Conservation (phyloP, 768 basidiomycete species). For the Lactarius trivialis region DNA sequence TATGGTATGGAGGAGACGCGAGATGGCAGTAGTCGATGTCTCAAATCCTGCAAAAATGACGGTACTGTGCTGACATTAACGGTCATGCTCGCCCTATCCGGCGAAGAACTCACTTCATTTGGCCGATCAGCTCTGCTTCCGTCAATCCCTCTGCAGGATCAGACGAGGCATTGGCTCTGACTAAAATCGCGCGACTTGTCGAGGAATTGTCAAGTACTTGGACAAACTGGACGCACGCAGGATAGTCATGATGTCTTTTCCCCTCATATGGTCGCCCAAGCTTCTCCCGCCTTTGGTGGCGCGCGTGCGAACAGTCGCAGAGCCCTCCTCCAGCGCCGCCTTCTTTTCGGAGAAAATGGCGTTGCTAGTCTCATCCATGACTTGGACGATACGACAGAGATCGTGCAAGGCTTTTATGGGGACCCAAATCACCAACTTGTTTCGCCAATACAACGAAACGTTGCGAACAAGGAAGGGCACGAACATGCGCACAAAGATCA, state of each 20-base stretch:
- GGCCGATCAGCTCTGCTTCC: constrained; percentile 34
- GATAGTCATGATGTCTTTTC: constrained; percentile 37
- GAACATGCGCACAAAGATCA: neutral
- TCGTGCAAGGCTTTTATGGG: constrained; percentile 29
- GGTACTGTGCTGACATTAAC: neutral
- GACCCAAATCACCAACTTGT: constrained; percentile 31
- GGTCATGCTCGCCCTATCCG: neutral
- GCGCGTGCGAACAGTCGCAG: no score
- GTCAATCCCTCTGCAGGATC: constrained; percentile 30
- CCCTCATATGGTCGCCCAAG: constrained; percentile 15
- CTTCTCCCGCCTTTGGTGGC: constrained; percentile 6
- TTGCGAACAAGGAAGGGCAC: constrained; percentile 30
- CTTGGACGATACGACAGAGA: constrained; percentile 26
- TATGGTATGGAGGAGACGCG: constrained; percentile 32
- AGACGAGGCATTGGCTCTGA: constrained; percentile 31
- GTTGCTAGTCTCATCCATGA: constrained; percentile 30
- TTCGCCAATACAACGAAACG: constrained; percentile 24
- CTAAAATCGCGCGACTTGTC: constrained; percentile 21
- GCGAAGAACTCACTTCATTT: constrained; percentile 28
- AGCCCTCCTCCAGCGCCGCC: constrained; percentile 19
- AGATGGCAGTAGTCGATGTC: constrained; percentile 29
- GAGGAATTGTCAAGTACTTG: neutral
- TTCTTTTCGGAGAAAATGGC: constrained; percentile 30
- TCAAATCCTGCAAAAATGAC: neutral
- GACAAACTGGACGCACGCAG: constrained; percentile 29